phyloP scores from a whole-genome alignment of 371 early-diverging fungal genomes.

The Circinella umbellata region DNA sequence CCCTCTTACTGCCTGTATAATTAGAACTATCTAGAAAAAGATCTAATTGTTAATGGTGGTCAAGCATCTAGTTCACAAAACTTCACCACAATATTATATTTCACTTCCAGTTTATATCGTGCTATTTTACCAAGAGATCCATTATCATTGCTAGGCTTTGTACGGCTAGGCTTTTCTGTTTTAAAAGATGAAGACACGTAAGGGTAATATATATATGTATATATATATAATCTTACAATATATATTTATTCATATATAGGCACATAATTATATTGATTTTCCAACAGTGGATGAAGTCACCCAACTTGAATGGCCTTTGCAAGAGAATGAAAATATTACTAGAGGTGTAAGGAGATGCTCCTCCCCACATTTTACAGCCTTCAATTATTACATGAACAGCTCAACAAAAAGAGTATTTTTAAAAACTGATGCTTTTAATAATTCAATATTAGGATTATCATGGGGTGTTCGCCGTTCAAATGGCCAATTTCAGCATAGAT shows the following conservation, averaged over 20 bases:
- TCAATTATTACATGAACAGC: too few relatives aligned
- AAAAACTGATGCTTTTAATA: not conserved
- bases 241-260: constrained; percentile 14
- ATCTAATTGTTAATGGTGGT: constrained; percentile 29
- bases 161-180: constrained; percentile 4
- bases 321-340: constrained; percentile 19
- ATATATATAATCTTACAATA: not conserved
- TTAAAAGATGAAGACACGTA: too few relatives aligned
- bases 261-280: constrained; percentile 36
- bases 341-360: constrained; percentile 24
- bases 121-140: constrained; percentile 34
- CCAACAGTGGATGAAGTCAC: constrained; percentile 27
- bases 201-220: not conserved
- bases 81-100: constrained; percentile 32
- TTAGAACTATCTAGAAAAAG: constrained; percentile 16
- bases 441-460: constrained; percentile 30
- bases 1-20: not conserved
- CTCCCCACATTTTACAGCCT: too few relatives aligned
- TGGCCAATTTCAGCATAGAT: constrained; percentile 34
- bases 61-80: constrained; percentile 32
- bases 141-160: constrained; percentile 39
- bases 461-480: constrained; percentile 38
- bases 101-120: constrained; percentile 28
- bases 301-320: constrained; percentile 37
- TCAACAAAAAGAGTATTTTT: too few relatives aligned